Evolutionary conservation across 345 rosid species (phyloP), one percentile per base, ranked within the genome.

Genomic region (Camelina laxa): DNA sequence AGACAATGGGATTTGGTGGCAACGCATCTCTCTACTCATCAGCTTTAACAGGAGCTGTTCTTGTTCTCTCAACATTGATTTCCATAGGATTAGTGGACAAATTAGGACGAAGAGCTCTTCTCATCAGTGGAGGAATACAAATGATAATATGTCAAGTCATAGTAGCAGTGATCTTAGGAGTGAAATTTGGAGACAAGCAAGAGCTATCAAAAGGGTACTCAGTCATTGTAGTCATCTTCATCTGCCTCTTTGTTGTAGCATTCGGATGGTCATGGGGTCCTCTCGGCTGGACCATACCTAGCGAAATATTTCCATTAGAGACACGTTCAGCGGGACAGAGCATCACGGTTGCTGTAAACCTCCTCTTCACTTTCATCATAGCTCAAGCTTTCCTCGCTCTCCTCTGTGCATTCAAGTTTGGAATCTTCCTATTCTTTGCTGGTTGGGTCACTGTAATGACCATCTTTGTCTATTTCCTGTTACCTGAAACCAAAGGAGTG

Each of bases 241-340:
- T 91, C 4, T 92, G 99, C 78, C 84, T 90, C 6, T 95, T 95
- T 73, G 99, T 92, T 4, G n/a, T 87, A 8, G 97, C 97, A 1
- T 95, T 95, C 9, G 99, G 97, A 64, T 95, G 93, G 92, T 95
- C 99, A 16, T 95, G 99, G 97, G 99, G 99, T 19, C 96, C 96
- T 1, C 82, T 95, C 0, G 99, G 99, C 0, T 95, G 97, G 97
- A 92, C 97, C 0, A 81, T 95, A 45, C 97, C 99, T 1, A 92
- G 99, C 24, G 99, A 95, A 75, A 86, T 95, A 77, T 95, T 95
- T 55, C 91, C 99, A 2, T 36, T 91, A 41, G 97, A 95, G 78
- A 95, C 82, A 1, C 81, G 99, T 38, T 92, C 97, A 5, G 99
- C 97, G 0, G 97, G 97, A 21, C 99, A 92, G 31, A 82, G 99